Percentiles rank a stretch among this genome's conserved stretches.
Evolutionary conservation across 1,284 basidiomycete genomes (phyloP).

Genomic region (Moesziomyces aphidis): DNA sequence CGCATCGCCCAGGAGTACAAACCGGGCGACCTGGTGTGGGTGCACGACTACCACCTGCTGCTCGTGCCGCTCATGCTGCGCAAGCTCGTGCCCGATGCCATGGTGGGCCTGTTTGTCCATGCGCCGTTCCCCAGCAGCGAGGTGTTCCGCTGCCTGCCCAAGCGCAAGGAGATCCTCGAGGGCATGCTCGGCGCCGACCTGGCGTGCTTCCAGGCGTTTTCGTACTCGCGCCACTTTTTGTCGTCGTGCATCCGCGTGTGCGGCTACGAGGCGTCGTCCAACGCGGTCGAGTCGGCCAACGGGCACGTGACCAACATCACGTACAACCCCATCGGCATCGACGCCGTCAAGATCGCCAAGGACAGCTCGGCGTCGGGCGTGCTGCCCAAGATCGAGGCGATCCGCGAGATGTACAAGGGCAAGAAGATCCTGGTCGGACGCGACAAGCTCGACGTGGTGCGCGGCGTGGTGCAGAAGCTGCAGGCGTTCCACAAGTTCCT

Average conservation of each 20-base stretch:
- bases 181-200: constrained; percentile 98
- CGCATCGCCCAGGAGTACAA: constrained; percentile 80
- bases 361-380: constrained; percentile 86
- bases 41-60: constrained; percentile 81
- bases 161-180: constrained; percentile 89
- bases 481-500: constrained; percentile 96
- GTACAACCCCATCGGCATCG: constrained; percentile 97
- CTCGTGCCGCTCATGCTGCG: constrained; percentile 88
- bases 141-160: constrained; percentile 90
- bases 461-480: constrained; percentile 96
- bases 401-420: constrained; percentile 87
- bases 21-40: constrained; percentile 82
- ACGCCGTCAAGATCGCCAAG: constrained; percentile 86
- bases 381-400: constrained; percentile 85
- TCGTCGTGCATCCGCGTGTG: constrained; percentile 95
- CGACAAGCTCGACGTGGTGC: constrained; percentile 98
- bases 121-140: constrained; percentile 97
- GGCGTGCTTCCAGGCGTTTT: constrained; percentile 95
- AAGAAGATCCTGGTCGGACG: constrained; percentile 99
- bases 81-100: constrained; percentile 78
- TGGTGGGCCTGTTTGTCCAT: constrained; percentile 92
- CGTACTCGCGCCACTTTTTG: constrained; percentile 94
- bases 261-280: constrained; percentile 86
- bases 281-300: constrained; percentile 85
- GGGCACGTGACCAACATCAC: constrained; percentile 86